Evolutionary conservation across 179 eudicot genomes (phyloP), one percentile per base, ranked within the genome.

Genomic region (Beta corolliflora): DNA sequence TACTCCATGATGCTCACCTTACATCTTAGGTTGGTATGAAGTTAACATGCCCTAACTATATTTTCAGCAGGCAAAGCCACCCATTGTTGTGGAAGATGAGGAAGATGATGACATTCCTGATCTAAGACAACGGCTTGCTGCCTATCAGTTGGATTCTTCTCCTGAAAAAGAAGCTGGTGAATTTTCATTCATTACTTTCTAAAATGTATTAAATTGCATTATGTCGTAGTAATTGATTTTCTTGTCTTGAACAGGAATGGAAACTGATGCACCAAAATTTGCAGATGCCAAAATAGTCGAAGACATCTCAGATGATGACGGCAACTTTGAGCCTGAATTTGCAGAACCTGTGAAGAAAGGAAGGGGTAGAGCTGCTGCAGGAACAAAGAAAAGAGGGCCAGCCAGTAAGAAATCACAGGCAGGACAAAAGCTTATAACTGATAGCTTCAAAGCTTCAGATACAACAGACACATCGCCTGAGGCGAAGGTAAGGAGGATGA

Each of bases 401-500:
- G 87, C 89, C 46, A 86, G 65, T 29, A 89, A 89, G 77, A 76
- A 86, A 64, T 21, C 86, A 29, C 79, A 75, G 70, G 78, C 81
- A 3, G 88, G 90, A 12, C 93, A 91, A 84, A 91, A 80, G 80
- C 86, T 84, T 82, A 89, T 90, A 70, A 90, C 93, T 5, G 95
- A 92, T 44, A 88, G 84, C 73, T 76, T 88, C 68, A 89, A 92
- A 88, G 86, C 89, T 12, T 77, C 87, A 1, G 95, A 85, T 61
- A 82, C 71, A 1, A 23, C 78, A 16, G 93, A 86, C 18, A 77
- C 88, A 2, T 95, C 98, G 0, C 99, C 99, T 4, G 97, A 94
- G 68, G 90, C 88, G 87, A 95, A 94, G 81, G 94, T 95, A 75
- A 94, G 98, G 92, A 94, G 89, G 88, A 95, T 88, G 93, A 94